Base-by-base conservation (phyloP, 164 flowering plant genomes). In the Annona squamosa region DNA sequence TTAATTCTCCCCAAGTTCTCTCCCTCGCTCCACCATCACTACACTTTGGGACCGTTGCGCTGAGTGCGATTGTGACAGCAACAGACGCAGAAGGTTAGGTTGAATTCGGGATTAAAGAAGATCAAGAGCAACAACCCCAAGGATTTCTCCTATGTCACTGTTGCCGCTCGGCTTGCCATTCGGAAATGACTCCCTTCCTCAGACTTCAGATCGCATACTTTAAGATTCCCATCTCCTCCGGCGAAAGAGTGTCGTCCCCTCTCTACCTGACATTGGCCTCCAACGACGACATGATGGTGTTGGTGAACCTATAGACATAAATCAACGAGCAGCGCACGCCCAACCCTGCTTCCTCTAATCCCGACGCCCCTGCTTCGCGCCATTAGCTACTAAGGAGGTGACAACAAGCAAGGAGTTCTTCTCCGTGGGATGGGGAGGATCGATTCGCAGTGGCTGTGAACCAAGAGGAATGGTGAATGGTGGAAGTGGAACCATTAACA, bases 191-290 rank as follows among this genome's bases (percentile, higher is more conserved):
- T 75, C 92, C 4, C 93, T 95, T 71, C 98, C 99, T n/a, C n/a
- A n/a, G n/a, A n/a, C n/a, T n/a, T 0, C 97, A 90, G 71, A 98
- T 90, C 71, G 96, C 99, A 2, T 95, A 89, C 79, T 95, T 93
- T 62, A 98, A 95, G 77, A 83, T 93, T 69, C 91, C 86, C 2
- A 74, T 91, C 13, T 43, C 86, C 70, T 48, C 78, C 45, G 67
- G 10, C 3, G 75, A 70, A 89, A 70, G 96, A 82, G 69, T 95
- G 85, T 84, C 81, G 41, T 62, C 75, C 42, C 99, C 99, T 0
- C 84, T 95, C 0, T 95, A 91, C 69, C 99, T 98, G 18, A 88
- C 87, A 6, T 66, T 95, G 0, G 95, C 94, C 5, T 85, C 99
- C n/a, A 88, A 90, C 68, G 12, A 45, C 1, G 91, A 91, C 68